Percentiles rank a stretch among this genome's conserved stretches.
phyloP scores from a whole-genome alignment of 2,329 filamentous ascomycete genomes.

The Aspergillus aculeatus region DNA sequence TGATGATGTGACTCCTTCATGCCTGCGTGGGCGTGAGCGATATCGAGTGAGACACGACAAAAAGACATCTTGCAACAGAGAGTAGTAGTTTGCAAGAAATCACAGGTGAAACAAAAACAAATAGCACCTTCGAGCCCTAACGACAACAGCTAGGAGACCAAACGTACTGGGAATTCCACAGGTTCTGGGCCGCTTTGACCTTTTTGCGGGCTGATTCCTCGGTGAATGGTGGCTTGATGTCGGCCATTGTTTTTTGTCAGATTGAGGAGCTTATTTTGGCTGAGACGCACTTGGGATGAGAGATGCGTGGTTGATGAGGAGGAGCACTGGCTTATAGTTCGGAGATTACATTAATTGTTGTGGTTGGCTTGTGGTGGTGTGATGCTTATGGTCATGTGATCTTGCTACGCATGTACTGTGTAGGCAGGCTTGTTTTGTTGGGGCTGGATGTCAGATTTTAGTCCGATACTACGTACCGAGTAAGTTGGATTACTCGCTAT shows the following conservation, averaged over 20 bases:
- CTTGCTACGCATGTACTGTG: neutral
- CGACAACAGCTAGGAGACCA: neutral
- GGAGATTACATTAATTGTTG: neutral
- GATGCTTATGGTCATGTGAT: neutral
- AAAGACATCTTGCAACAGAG: neutral
- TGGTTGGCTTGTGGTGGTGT: neutral
- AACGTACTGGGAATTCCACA: constrained; percentile 73
- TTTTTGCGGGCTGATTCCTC: constrained; percentile 69
- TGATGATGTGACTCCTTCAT: neutral
- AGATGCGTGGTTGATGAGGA: neutral
- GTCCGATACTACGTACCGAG: neutral
- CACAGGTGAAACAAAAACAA: no score
- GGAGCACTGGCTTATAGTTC: neutral
- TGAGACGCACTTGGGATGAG: no score
- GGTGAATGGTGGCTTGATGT: constrained; percentile 67
- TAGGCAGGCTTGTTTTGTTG: neutral
- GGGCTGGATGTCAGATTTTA: neutral
- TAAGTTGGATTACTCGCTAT: neutral
- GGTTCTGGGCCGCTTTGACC: constrained; percentile 78
- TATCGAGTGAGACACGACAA: neutral
- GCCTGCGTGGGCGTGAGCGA: neutral
- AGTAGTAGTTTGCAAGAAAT: no score
- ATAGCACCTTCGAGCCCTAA: no score
- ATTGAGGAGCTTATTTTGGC: neutral
- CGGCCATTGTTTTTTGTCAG: constrained; percentile 32